Percentiles rank a stretch among this genome's conserved stretches.
Evolutionary conservation across 805 yeast genomes (phyloP).

Genomic region (Yarrowia deformans): DNA sequence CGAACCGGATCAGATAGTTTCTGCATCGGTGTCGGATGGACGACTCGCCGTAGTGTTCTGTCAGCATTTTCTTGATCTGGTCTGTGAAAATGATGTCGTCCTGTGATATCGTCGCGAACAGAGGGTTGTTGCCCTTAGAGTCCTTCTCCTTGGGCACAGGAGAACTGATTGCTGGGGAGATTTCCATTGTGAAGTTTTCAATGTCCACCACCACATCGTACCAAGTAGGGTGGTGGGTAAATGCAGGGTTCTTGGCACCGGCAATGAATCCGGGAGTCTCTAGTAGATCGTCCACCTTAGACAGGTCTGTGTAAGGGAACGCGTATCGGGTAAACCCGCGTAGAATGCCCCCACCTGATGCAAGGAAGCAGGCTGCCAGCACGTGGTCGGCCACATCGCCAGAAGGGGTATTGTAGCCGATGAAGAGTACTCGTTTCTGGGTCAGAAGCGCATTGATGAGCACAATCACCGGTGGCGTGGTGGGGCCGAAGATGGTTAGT

Average conservation of each 20-base stretch:
- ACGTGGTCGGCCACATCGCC: slow-evolving; percentile 61
- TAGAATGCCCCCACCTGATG: slow-evolving; percentile 60
- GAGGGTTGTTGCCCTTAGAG: slow-evolving; percentile 19
- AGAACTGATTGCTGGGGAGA: slow-evolving; percentile 46
- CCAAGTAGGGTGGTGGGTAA: slow-evolving; percentile 60
- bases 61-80: slow-evolving; percentile 46
- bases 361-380: slow-evolving; percentile 57
- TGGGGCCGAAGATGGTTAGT: slow-evolving; percentile 60
- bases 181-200: slow-evolving; percentile 53
- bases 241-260: slow-evolving; percentile 68
- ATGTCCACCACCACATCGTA: slow-evolving; percentile 65
- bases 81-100: slow-evolving; percentile 47
- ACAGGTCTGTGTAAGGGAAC: slow-evolving; percentile 64
- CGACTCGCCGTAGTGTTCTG: slow-evolving; percentile 48
- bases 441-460: slow-evolving; percentile 62
- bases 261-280: slow-evolving; percentile 61
- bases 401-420: slow-evolving; percentile 60
- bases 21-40: slow-evolving; percentile 47
- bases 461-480: slow-evolving; percentile 62
- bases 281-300: slow-evolving; percentile 60
- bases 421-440: slow-evolving; percentile 58
- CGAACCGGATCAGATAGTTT: slow-evolving; percentile 46
- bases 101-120: slow-evolving; percentile 3
- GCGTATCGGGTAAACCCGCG: slow-evolving; percentile 58
- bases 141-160: slow-evolving; percentile 37